A percentile compares a stretch with the other conserved stretches of the same genome.
Conservation (phyloP, 768 basidiomycete species). For the Artomyces pyxidatus region DNA sequence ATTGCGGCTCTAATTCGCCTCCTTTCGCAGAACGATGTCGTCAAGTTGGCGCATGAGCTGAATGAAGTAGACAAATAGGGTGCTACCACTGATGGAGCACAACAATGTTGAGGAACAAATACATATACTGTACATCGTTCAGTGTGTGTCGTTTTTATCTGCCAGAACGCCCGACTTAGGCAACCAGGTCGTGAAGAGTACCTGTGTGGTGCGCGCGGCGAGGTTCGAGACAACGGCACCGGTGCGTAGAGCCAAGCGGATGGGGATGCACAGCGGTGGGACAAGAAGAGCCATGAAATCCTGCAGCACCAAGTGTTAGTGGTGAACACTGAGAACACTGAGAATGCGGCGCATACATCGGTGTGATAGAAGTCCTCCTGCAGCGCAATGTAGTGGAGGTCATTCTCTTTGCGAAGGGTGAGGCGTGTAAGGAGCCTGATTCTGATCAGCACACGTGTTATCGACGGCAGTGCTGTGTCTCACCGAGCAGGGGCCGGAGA, state of each 20-base stretch:
- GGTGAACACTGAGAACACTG: background rate
- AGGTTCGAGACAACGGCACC: conserved; percentile 14
- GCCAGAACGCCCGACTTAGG: conserved; percentile 1
- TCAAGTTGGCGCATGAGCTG: conserved; percentile 44
- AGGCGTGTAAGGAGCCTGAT: conserved; percentile 42
- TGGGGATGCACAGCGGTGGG: conserved; percentile 33
- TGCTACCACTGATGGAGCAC: too few relatives aligned
- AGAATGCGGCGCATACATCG: conserved; percentile 26
- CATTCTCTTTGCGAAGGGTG: conserved; percentile 37
- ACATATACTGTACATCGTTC: too few relatives aligned
- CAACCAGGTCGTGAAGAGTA: conserved; percentile 1
- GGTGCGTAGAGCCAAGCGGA: conserved; percentile 24
- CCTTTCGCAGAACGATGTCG: conserved; percentile 36
- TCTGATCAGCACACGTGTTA: background rate
- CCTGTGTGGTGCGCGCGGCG: conserved; percentile 4
- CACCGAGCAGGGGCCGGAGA: conserved; percentile 39
- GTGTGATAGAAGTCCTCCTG: conserved; percentile 59
- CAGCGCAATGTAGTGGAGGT: conserved; percentile 35
- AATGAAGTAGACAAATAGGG: too few relatives aligned
- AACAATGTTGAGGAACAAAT: too few relatives aligned
- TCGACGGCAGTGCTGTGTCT: conserved; percentile 4
- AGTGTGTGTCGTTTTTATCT: too few relatives aligned
- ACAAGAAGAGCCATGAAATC: conserved; percentile 37
- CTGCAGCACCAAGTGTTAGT: conserved; percentile 19
- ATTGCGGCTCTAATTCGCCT: background rate